A percentile compares a stretch with the other conserved stretches of the same genome.
phyloP scores from a whole-genome alignment of 805 yeast genomes.

The Candida khao-thaluensis region DNA sequence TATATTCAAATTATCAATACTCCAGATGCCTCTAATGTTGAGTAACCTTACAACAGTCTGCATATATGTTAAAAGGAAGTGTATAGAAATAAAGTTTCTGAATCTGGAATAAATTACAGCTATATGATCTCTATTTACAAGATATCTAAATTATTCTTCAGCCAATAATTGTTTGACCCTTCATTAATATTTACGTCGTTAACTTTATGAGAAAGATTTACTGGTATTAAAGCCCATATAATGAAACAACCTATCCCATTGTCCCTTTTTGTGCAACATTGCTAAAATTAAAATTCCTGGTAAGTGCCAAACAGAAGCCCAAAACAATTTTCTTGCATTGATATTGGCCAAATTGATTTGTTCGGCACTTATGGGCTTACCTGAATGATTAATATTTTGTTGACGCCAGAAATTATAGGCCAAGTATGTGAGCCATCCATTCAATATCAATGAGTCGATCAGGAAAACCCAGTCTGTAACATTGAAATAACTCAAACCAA shows the following conservation, averaged over 20 bases:
- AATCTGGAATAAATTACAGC: too few species aligned
- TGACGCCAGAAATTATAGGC: slow-evolving; percentile 85
- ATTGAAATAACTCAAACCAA: slow-evolving; percentile 72
- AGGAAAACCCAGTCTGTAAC: slow-evolving; percentile 81
- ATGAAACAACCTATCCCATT: slow-evolving; percentile 68
- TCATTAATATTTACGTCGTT: too few species aligned
- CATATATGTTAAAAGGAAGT: too few species aligned
- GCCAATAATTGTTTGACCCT: neutral
- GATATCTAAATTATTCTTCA: neutral
- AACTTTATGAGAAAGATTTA: neutral
- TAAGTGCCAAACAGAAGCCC: slow-evolving; percentile 93
- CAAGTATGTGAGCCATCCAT: slow-evolving; percentile 81
- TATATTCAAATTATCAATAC: slow-evolving; percentile 45
- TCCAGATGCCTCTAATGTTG: slow-evolving; percentile 10
- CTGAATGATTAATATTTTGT: slow-evolving; percentile 59
- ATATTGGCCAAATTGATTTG: slow-evolving; percentile 59
- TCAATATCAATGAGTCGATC: slow-evolving; percentile 76
- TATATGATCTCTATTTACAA: slow-evolving; percentile 1
- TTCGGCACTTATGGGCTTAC: slow-evolving; percentile 46
- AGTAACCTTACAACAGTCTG: too few species aligned
- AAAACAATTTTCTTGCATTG: slow-evolving; percentile 81
- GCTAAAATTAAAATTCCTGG: slow-evolving; percentile 89
- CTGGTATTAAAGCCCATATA: slow-evolving; percentile 22
- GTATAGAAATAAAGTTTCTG: too few species aligned
- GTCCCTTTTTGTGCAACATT: slow-evolving; percentile 91